phyloP scores from a whole-genome alignment of 345 rosid species.

The Syzygium oleosum region DNA sequence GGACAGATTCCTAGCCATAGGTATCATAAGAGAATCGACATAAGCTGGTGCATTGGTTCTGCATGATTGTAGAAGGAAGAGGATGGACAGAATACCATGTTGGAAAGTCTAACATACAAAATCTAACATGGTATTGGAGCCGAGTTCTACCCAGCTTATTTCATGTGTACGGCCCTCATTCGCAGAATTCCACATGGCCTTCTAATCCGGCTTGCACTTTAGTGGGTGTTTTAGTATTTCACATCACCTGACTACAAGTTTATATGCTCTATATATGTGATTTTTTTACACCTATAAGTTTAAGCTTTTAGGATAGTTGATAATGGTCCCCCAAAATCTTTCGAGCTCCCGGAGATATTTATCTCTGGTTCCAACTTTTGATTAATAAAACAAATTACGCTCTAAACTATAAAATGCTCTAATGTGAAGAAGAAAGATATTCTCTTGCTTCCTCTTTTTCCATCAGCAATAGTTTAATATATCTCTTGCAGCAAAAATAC shows the following conservation, averaged over 20 bases:
- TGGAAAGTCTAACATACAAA: not conserved
- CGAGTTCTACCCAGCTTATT: not conserved
- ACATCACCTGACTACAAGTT: not conserved
- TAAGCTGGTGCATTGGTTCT: not conserved
- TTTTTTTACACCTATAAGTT: not conserved
- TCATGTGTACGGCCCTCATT: not conserved
- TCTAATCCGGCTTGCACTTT: not conserved
- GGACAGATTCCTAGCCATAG: not conserved
- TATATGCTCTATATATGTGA: too few species aligned
- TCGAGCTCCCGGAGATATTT: rapidly evolving
- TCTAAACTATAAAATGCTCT: not conserved
- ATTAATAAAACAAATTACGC: not conserved
- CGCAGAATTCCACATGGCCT: not conserved
- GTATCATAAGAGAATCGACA: not conserved
- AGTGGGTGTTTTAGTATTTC: not conserved
- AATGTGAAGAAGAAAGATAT: not conserved
- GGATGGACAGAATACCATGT: not conserved
- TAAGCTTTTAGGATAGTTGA: rapidly evolving
- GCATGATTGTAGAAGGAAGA: not conserved
- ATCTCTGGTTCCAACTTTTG: not conserved
- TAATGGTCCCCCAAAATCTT: not conserved
- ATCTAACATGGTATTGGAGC: not conserved
- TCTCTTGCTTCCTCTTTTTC: not conserved
- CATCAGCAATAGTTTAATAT: not conserved
- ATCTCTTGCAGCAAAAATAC: not conserved